A percentile compares a stretch with the other conserved stretches of the same genome.
phyloP scores from a whole-genome alignment of 805 yeast species.

The Ogataea haglerorum region DNA sequence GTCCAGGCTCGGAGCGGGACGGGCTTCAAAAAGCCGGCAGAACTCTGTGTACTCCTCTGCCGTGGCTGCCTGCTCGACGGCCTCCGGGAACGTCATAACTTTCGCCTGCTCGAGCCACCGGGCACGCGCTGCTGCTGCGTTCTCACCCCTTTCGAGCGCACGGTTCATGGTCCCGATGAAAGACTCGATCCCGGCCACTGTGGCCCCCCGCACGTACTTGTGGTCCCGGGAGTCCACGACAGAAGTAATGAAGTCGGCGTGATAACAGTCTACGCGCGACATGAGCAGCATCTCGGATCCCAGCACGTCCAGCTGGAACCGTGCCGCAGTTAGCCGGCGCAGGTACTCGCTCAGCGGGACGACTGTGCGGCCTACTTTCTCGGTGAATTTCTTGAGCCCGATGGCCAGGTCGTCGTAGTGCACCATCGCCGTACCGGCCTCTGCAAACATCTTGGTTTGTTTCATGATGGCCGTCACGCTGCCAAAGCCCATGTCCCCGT shows the following conservation, averaged over 20 bases:
- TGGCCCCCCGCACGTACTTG: slow-evolving; percentile 49
- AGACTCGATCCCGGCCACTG: slow-evolving; percentile 34
- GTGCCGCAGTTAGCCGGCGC: slow-evolving; percentile 50
- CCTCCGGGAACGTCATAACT: slow-evolving; percentile 49
- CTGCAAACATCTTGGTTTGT: slow-evolving; percentile 62
- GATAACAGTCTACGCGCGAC: slow-evolving; percentile 60
- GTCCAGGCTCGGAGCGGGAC: slow-evolving; percentile 22
- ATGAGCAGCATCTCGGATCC: slow-evolving; percentile 53
- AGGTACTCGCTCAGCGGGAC: slow-evolving; percentile 59
- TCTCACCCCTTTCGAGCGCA: slow-evolving; percentile 40
- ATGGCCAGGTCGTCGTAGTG: slow-evolving; percentile 63
- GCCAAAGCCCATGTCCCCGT: slow-evolving; percentile 67
- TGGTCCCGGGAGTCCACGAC: slow-evolving; percentile 57
- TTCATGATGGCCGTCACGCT: slow-evolving; percentile 62
- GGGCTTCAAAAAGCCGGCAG: slow-evolving; percentile 4
- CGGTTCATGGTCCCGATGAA: slow-evolving; percentile 42
- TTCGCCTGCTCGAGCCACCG: slow-evolving; percentile 44
- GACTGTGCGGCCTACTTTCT: slow-evolving; percentile 56
- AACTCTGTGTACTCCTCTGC: slow-evolving; percentile 17
- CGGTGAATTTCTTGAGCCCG: slow-evolving; percentile 67
- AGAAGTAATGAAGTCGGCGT: slow-evolving; percentile 48
- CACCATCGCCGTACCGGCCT: slow-evolving; percentile 63
- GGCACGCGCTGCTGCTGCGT: slow-evolving; percentile 35
- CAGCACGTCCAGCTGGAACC: slow-evolving; percentile 66
- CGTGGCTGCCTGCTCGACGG: slow-evolving; percentile 36